Conservation (phyloP, 208 protist genomes). For the Leishmania amazonensis region DNA sequence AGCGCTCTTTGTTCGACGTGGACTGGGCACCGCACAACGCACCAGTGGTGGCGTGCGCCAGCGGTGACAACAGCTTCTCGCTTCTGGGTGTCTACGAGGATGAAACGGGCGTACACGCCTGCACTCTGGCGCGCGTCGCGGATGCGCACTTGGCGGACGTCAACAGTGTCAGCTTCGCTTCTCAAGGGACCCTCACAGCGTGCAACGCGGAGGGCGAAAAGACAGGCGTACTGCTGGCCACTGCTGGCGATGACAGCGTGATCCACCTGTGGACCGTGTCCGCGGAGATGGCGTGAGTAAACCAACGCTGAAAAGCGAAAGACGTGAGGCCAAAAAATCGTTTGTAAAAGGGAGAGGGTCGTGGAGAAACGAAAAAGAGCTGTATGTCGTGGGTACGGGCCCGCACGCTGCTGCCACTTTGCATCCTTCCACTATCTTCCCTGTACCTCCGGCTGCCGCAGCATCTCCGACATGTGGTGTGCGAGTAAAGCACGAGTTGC, state of each 20-base stretch:
- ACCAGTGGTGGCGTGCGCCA: slow-evolving; percentile 70
- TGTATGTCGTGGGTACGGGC: neutral
- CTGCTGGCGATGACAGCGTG: slow-evolving; percentile 71
- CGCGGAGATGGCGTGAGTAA: slow-evolving; percentile 6
- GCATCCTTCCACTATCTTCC: neutral
- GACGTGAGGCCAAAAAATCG: too few species aligned
- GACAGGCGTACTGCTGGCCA: slow-evolving; percentile 54
- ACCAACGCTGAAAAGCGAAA: neutral
- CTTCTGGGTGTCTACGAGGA: slow-evolving; percentile 65
- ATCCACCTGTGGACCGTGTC: slow-evolving; percentile 77
- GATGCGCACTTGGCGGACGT: slow-evolving; percentile 79
- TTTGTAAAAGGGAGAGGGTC: neutral
- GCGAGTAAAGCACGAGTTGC: too few species aligned
- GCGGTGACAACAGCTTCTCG: slow-evolving; percentile 84
- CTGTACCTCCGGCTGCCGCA: neutral
- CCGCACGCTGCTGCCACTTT: neutral
- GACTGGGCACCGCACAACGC: slow-evolving; percentile 62
- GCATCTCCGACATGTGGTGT: neutral
- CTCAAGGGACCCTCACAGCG: slow-evolving; percentile 16
- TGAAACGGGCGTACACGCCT: slow-evolving; percentile 33
- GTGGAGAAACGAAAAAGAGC: neutral
- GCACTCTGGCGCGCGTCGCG: slow-evolving; percentile 40
- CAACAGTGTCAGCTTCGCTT: slow-evolving; percentile 74
- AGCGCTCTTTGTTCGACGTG: slow-evolving; percentile 75
- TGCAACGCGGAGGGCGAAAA: slow-evolving; percentile 12